phyloP scores from a whole-genome alignment of 106 monocot genomes.

The Apostasia ramifera region DNA sequence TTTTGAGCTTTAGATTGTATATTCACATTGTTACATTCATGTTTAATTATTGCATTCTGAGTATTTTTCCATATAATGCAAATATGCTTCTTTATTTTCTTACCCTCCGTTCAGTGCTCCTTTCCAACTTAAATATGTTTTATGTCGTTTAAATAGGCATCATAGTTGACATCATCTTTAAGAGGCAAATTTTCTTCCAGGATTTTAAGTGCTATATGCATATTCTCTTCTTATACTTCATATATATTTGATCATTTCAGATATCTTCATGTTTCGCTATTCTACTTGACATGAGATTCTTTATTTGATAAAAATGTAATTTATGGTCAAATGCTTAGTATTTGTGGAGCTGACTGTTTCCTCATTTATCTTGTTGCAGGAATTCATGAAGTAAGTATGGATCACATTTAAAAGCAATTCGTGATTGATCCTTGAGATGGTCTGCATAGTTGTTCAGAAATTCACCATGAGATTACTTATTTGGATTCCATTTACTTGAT shows the following conservation, averaged over 20 bases:
- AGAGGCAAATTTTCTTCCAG: neutral
- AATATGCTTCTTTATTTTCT: too few species aligned
- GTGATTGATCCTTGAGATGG: neutral
- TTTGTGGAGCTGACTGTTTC: too few species aligned
- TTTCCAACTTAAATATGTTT: too few species aligned
- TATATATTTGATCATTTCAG: neutral
- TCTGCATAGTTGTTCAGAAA: neutral
- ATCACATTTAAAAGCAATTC: constrained; percentile 1
- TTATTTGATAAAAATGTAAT: neutral
- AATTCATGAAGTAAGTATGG: constrained; percentile 36
- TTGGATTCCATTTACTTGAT: neutral
- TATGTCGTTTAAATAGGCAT: too few species aligned
- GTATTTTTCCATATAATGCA: too few species aligned
- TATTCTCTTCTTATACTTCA: neutral
- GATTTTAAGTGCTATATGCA: neutral
- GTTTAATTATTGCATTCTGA: too few species aligned
- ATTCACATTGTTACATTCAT: too few species aligned
- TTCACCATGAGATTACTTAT: neutral
- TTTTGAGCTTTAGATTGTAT: too few species aligned
- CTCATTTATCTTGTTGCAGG: constrained; percentile 19
- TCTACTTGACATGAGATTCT: neutral
- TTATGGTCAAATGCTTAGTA: too few species aligned
- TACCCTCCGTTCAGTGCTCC: too few species aligned
- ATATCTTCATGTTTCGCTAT: neutral
- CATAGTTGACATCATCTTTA: too few species aligned